phyloP scores from a whole-genome alignment of 768 basidiomycete genomes.

The Boletus tomentosulus region DNA sequence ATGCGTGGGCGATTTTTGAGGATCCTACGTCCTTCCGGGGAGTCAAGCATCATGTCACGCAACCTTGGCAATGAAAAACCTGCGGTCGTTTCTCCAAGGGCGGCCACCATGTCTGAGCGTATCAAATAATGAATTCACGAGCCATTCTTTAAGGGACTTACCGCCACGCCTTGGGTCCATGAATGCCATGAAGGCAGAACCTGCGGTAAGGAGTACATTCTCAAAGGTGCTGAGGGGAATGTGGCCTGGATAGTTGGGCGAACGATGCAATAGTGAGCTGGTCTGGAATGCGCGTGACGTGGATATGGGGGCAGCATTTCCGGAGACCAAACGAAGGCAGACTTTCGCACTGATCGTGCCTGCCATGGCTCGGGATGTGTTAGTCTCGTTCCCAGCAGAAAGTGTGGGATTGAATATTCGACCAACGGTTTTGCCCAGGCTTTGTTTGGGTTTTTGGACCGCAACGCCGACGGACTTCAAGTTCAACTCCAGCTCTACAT shows the following conservation, averaged over 20 bases:
- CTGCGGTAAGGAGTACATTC: slow-evolving; percentile 78
- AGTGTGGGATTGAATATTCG: too few species aligned
- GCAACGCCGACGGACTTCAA: too few species aligned
- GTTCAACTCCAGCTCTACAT: too few species aligned
- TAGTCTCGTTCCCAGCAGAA: too few species aligned
- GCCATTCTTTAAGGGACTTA: slow-evolving; percentile 33
- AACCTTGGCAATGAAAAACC: slow-evolving; percentile 71
- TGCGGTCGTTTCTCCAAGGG: slow-evolving; percentile 90
- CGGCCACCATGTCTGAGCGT: slow-evolving; percentile 87
- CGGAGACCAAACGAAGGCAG: neutral
- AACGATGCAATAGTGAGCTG: slow-evolving; percentile 4
- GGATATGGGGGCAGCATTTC: neutral
- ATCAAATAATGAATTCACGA: neutral
- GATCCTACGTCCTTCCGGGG: slow-evolving; percentile 79
- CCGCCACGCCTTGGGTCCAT: slow-evolving; percentile 81
- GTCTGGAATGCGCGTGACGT: slow-evolving; percentile 14
- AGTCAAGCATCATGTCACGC: slow-evolving; percentile 72
- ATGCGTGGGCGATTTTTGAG: slow-evolving; percentile 81
- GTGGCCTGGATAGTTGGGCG: slow-evolving; percentile 71
- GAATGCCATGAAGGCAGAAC: slow-evolving; percentile 80
- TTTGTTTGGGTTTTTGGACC: too few species aligned
- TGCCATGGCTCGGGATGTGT: neutral
- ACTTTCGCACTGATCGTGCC: neutral
- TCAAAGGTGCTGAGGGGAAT: slow-evolving; percentile 81
- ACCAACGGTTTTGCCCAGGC: too few species aligned